A percentile compares a stretch with the other conserved stretches of the same genome.
Conservation (phyloP, 345 rosid species). For the Gossypium rotundifolium region DNA sequence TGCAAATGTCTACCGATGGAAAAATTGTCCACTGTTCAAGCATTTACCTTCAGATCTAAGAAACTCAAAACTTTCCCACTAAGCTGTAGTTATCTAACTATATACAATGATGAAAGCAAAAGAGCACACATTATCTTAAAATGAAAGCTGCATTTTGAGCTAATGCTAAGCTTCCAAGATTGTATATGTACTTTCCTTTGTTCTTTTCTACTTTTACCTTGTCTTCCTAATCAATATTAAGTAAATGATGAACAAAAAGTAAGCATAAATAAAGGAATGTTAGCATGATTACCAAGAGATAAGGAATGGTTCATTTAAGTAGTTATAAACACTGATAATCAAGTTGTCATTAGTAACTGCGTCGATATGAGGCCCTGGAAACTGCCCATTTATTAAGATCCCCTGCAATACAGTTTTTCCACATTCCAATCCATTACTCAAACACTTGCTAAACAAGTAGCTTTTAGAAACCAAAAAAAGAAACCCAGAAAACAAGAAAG, state of each 20-base stretch:
- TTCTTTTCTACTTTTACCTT: too few relatives aligned
- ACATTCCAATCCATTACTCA: neutral
- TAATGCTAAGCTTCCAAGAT: neutral
- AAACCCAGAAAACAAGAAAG: neutral
- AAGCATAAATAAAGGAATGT: neutral
- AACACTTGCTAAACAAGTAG: neutral
- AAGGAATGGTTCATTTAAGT: slow-evolving; percentile 60
- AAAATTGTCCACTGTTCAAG: neutral
- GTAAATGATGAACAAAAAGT: neutral
- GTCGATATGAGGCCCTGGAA: slow-evolving; percentile 75
- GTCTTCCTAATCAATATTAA: slow-evolving; percentile 9
- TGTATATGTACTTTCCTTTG: too few relatives aligned
- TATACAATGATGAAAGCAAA: neutral
- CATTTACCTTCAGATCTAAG: neutral
- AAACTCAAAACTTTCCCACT: neutral
- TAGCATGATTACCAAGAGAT: slow-evolving; percentile 40
- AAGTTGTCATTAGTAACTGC: slow-evolving; percentile 59
- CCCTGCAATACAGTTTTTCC: slow-evolving; percentile 38
- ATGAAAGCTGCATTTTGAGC: neutral
- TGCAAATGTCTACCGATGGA: neutral
- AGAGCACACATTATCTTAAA: neutral
- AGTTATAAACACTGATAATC: slow-evolving; percentile 58
- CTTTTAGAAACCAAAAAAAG: neutral
- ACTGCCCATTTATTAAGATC: slow-evolving; percentile 66
- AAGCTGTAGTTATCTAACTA: neutral